A percentile compares a stretch with the other conserved stretches of the same genome.
These are phyloP conservation scores for Symmetrospora coprosmae DNA, from an alignment of 768 basidiomycete genomes.

Conservation along the genomic window DNA sequence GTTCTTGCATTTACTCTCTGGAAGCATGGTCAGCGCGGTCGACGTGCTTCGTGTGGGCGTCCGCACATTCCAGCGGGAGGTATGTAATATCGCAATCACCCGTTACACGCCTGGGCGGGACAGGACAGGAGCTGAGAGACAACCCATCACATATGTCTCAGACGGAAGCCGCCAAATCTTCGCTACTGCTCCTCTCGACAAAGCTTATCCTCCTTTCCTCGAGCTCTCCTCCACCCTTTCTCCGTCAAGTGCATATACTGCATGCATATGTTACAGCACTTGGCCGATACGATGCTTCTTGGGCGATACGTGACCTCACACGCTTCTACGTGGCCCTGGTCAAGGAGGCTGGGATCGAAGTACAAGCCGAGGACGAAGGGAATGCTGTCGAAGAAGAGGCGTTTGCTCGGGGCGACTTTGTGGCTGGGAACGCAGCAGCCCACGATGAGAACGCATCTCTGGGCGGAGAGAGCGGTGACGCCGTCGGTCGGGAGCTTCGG, in stretches of 20 bases:
- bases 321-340: constrained; percentile 64
- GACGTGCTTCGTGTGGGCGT: neutral
- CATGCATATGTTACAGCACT: constrained; percentile 62
- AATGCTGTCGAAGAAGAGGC: constrained; percentile 6
- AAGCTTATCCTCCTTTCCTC: constrained; percentile 57
- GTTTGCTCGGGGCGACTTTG: constrained; percentile 11
- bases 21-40: neutral
- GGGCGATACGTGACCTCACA: constrained; percentile 80
- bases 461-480: too few relatives aligned
- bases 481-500: too few relatives aligned
- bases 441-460: neutral
- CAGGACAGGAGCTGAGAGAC: constrained; percentile 1
- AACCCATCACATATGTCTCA: constrained; percentile 37
- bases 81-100: constrained; percentile 35
- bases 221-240: constrained; percentile 43
- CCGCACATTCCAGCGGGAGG: constrained; percentile 41
- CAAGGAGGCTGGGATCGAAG: constrained; percentile 41
- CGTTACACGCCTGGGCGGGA: neutral
- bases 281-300: constrained; percentile 73
- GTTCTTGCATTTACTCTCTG: neutral
- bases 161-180: constrained; percentile 60
- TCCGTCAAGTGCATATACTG: constrained; percentile 41
- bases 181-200: constrained; percentile 67
- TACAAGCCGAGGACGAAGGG: neutral
- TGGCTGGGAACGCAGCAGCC: neutral